phyloP scores from a whole-genome alignment of 495 filamentous ascomycete genomes.

The Penicillium egyptiacum region DNA sequence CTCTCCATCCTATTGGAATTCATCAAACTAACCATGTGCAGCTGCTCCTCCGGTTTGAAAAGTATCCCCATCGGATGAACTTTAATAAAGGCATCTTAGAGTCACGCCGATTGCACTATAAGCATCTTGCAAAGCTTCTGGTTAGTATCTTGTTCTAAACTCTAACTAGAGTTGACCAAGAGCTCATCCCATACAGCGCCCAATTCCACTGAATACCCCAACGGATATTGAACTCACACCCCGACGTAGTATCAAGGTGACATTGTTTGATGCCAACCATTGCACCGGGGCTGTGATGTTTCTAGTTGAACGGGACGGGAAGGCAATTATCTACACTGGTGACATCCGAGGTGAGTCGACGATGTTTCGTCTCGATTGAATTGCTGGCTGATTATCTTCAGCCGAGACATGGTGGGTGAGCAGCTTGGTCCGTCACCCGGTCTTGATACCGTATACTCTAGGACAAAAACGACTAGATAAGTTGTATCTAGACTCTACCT shows the following conservation, averaged over 20 bases:
- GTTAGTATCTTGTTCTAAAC: constrained; percentile 32
- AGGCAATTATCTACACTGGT: constrained; percentile 86
- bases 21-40: constrained; percentile 21
- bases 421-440: constrained; percentile 65
- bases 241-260: constrained; percentile 68
- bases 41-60: constrained; percentile 71
- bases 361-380: not conserved
- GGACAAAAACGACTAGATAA: constrained; percentile 67
- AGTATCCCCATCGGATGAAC: constrained; percentile 75
- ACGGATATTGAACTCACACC: constrained; percentile 73
- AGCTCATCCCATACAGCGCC: constrained; percentile 52
- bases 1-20: not conserved
- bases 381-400: constrained; percentile 24
- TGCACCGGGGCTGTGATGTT: constrained; percentile 94
- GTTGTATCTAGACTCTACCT: constrained; percentile 88
- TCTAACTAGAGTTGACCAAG: not conserved
- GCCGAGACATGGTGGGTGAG: constrained; percentile 70
- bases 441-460: constrained; percentile 71
- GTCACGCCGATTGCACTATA: constrained; percentile 64
- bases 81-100: constrained; percentile 77
- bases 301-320: constrained; percentile 74
- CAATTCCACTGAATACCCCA: constrained; percentile 82
- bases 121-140: constrained; percentile 69
- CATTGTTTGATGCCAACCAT: constrained; percentile 89
- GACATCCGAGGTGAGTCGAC: constrained; percentile 70